Conservation (phyloP, 306 rosid genomes). For the Vachellia pachyceras region DNA sequence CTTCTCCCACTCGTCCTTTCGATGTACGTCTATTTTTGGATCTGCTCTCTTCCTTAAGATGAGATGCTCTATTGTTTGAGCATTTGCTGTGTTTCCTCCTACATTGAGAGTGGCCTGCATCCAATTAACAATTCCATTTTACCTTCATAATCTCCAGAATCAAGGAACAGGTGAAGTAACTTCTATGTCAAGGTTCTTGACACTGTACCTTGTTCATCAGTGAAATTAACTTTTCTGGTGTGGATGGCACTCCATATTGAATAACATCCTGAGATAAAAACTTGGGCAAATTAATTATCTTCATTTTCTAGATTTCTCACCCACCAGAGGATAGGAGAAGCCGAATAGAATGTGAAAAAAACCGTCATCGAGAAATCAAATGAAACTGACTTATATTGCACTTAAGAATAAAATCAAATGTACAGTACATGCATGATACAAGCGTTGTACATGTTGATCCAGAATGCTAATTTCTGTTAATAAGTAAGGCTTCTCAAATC, state of each 20-base stretch:
- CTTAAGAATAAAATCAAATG: neutral
- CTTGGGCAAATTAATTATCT: neutral
- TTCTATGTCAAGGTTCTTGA: neutral
- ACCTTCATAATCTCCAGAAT: neutral
- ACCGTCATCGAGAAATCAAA: neutral
- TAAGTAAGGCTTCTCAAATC: conserved; percentile 73
- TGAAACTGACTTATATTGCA: neutral
- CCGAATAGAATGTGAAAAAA: neutral
- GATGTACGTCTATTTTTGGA: conserved; percentile 57
- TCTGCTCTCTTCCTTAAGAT: conserved; percentile 66
- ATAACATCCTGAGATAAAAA: conserved; percentile 71
- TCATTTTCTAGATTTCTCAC: conserved; percentile 1
- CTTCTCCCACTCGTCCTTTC: conserved; percentile 36
- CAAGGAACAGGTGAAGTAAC: conserved; percentile 9
- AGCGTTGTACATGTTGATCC: conserved; percentile 98
- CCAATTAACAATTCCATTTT: conserved; percentile 20
- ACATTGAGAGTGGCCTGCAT: conserved; percentile 80
- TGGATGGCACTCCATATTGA: conserved; percentile 78
- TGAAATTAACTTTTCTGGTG: conserved; percentile 66
- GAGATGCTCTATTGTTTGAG: conserved; percentile 87
- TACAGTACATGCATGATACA: conserved; percentile 91
- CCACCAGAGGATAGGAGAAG: neutral
- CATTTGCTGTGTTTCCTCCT: conserved; percentile 86
- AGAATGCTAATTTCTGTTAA: conserved; percentile 90
- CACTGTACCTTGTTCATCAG: conserved; percentile 76